These are phyloP conservation scores for Starmera dryadoides DNA, from an alignment of 805 yeast species.

Conservation along the genomic window DNA sequence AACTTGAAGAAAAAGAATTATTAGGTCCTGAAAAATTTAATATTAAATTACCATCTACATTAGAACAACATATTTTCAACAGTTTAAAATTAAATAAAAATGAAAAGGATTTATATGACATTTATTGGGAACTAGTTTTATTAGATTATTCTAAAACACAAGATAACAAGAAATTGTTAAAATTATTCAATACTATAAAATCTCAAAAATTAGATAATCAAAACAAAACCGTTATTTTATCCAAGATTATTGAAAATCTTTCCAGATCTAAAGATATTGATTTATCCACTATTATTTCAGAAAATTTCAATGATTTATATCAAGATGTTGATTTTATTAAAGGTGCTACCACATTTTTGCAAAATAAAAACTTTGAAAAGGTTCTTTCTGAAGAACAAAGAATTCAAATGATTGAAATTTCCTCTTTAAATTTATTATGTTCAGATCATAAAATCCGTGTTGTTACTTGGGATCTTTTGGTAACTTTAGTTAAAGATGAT, in stretches of 20 bases:
- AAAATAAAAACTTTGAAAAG: neutral
- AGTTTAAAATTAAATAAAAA: conserved; percentile 4
- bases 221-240: conserved; percentile 7
- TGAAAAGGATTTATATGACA: conserved; percentile 22
- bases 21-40: conserved; percentile 9
- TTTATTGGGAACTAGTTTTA: conserved; percentile 46
- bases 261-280: neutral
- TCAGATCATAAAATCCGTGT: conserved; percentile 47
- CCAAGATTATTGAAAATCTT: conserved; percentile 5
- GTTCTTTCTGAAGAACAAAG: neutral
- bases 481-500: conserved; percentile 18
- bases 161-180: conserved; percentile 10
- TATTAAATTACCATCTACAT: conserved; percentile 10
- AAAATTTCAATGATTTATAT: neutral
- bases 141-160: conserved; percentile 29
- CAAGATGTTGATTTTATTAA: conserved; percentile 2
- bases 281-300: neutral
- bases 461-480: conserved; percentile 41
- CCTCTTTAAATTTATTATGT: conserved; percentile 33
- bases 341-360: conserved; percentile 9
- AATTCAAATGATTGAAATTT: conserved; percentile 16
- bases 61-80: conserved; percentile 4
- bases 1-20: conserved; percentile 21
- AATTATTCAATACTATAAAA: conserved; percentile 2
- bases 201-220: conserved; percentile 1